Evolutionary conservation across 1,284 basidiomycete species (phyloP), one percentile per base, ranked within the genome.

Genomic region (Mixia osmundae): DNA sequence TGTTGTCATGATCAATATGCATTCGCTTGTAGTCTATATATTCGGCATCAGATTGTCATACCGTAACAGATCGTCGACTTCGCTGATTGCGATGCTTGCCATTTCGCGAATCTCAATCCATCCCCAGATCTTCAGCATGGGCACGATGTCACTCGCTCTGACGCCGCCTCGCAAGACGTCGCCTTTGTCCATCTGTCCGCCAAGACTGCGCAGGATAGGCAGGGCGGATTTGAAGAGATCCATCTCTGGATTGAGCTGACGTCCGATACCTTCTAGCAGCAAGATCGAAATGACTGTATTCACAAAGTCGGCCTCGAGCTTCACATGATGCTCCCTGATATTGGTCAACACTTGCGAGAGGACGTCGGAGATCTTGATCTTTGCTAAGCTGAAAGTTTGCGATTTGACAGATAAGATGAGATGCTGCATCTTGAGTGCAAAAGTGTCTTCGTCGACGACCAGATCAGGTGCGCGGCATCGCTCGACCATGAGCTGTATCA

Each of bases 221-320:
- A 91, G 54, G 21, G 85, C 76, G 55, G 74, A 78, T 55, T 83
- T 79, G 65, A 94, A 89, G 43, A 95, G 56, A 57, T 97, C 89
- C 59, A 97, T 62, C 15, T 69, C 63, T 0, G 91, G 85, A 59
- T 99, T 85, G 43, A 99, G 57, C 57, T 79, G 82, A 38, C 91
- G 60, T 12, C 91, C 91, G 46, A 97, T 95, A 0, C 91, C 91
- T 58, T 99, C 91, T 30, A 99, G 61, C 36, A 99, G 55, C 40
- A 99, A 57, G 39, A 95, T 83, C 7, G 77, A 79, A 43, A 97
- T 77, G 35, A 97, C 83, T 0, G 91, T 97, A 55, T 97, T 95
- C 50, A 97, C 73, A 53, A 99, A 99, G 56, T 97, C 91, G 10
- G 76, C 82, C 59, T 97, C 89, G 72, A 99, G 78, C 65, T 87